A percentile compares a stretch with the other conserved stretches of the same genome.
phyloP scores from a whole-genome alignment of 2,329 filamentous ascomycete species.

The Trichoderma sp. region DNA sequence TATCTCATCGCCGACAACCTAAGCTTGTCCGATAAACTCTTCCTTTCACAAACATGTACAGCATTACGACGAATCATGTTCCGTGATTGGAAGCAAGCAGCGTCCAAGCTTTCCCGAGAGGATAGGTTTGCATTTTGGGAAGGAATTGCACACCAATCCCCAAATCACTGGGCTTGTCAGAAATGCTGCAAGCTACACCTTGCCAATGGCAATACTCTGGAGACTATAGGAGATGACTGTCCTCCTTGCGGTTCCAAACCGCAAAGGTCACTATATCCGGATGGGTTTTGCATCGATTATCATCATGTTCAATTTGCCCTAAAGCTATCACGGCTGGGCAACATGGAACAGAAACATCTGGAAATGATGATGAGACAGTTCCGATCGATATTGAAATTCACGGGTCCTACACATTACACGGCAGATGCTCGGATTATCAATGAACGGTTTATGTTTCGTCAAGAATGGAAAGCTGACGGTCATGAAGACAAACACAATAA shows the following conservation, averaged over 20 bases:
- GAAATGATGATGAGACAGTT: background rate
- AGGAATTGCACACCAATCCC: background rate
- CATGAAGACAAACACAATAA: background rate
- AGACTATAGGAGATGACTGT: too few relatives aligned
- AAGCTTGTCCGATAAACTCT: background rate
- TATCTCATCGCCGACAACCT: background rate
- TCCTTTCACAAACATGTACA: conserved; percentile 9
- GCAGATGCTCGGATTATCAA: background rate
- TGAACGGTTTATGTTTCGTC: background rate
- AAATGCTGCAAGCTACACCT: background rate
- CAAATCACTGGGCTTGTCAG: background rate
- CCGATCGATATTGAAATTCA: background rate
- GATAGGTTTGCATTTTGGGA: background rate
- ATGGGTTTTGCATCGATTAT: background rate
- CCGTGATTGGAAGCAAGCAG: background rate
- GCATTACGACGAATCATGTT: background rate
- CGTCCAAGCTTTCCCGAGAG: background rate
- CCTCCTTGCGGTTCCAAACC: background rate
- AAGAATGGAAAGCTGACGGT: background rate
- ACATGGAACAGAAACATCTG: background rate
- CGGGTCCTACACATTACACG: background rate
- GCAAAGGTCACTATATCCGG: background rate
- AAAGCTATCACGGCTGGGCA: background rate
- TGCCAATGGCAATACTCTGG: background rate
- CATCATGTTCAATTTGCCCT: background rate